These are phyloP conservation scores for Lyophyllum decastes DNA, from an alignment of 768 basidiomycete species.

Conservation along the genomic window DNA sequence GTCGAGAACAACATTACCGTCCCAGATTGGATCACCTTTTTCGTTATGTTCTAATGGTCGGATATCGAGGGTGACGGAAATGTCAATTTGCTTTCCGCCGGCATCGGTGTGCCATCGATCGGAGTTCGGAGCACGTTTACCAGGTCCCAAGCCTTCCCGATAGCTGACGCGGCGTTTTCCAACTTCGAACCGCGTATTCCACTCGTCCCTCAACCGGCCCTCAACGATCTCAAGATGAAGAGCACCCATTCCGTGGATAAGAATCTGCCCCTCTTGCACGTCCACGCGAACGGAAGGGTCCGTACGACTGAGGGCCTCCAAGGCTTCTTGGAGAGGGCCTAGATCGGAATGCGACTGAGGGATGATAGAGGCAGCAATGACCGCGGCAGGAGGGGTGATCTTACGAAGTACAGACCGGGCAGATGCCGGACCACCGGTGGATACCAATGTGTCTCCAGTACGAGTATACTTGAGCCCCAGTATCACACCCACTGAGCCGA, in stretches of 20 bases:
- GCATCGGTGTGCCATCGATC: conserved; percentile 65
- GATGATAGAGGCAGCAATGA: conserved; percentile 82
- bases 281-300: conserved; percentile 88
- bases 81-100: conserved; percentile 52
- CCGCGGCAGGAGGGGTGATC: conserved; percentile 77
- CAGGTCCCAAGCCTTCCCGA: conserved; percentile 58
- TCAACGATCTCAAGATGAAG: conserved; percentile 90
- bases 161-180: conserved; percentile 80
- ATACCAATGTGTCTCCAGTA: conserved; percentile 84
- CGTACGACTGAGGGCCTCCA: conserved; percentile 73
- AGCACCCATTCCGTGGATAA: conserved; percentile 82
- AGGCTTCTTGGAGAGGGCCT: conserved; percentile 74
- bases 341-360: conserved; percentile 81
- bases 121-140: conserved; percentile 29
- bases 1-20: conserved; percentile 74
- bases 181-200: conserved; percentile 75
- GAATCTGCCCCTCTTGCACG: conserved; percentile 77
- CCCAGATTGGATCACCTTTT: conserved; percentile 69
- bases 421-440: conserved; percentile 40
- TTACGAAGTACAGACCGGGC: conserved; percentile 51
- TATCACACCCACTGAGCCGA: conserved; percentile 83
- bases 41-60: conserved; percentile 56
- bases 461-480: conserved; percentile 82
- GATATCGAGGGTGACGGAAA: conserved; percentile 57
- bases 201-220: conserved; percentile 78